Conservation (phyloP, 805 yeast genomes). For the Metschnikowia proteae region DNA sequence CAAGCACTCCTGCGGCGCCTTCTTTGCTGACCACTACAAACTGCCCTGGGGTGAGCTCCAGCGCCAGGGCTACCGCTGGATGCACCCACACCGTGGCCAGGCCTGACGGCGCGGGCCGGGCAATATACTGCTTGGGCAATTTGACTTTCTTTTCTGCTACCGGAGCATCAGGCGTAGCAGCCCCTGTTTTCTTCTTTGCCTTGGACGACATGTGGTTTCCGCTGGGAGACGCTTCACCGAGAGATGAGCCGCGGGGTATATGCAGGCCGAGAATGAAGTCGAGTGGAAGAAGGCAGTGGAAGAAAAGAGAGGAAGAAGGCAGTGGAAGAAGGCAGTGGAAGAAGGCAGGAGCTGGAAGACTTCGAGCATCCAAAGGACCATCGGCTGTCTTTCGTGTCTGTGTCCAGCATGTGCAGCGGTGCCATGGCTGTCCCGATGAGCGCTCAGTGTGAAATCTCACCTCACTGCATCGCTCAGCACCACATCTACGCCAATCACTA, state of each 20-base stretch:
- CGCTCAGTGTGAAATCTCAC: too few relatives aligned
- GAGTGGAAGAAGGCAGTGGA: too few relatives aligned
- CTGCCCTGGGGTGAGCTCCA: conserved; percentile 45
- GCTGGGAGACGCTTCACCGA: too few relatives aligned
- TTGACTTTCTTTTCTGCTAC: conserved; percentile 29
- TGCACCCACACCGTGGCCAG: conserved; percentile 38
- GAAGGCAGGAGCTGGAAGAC: too few relatives aligned
- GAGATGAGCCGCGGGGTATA: not conserved
- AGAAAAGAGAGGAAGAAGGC: too few relatives aligned
- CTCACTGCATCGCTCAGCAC: too few relatives aligned
- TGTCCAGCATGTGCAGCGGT: too few relatives aligned
- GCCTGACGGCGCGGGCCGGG: conserved; percentile 28
- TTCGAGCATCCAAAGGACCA: too few relatives aligned
- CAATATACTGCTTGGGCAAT: conserved; percentile 39
- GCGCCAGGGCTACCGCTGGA: conserved; percentile 42
- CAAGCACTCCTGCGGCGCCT: conserved; percentile 41
- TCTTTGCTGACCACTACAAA: conserved; percentile 44
- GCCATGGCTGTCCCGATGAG: too few relatives aligned
- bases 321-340: too few relatives aligned
- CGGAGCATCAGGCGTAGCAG: conserved; percentile 16
- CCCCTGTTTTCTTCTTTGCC: conserved; percentile 22
- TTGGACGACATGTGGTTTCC: conserved; percentile 15
- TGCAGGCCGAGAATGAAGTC: not conserved
- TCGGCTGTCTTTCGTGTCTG: too few relatives aligned
- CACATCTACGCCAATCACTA: too few relatives aligned